Base-by-base conservation (phyloP, 495 filamentous ascomycete genomes). In the Hamigera avellanea region DNA sequence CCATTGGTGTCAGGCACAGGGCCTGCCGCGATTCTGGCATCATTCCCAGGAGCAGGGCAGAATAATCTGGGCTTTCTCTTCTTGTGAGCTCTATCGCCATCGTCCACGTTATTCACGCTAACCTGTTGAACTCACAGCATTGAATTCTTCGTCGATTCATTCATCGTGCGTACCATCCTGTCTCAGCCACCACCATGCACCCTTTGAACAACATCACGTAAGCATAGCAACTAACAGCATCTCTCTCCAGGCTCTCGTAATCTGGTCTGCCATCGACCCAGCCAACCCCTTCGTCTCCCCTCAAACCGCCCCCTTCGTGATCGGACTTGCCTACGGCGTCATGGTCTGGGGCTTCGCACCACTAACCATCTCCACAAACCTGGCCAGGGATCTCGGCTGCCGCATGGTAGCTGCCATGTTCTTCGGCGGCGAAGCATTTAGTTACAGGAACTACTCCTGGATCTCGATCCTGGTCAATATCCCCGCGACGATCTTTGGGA, bases 361-460 rank as follows among this genome's bases (percentile, higher is more conserved):
- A 33, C 53, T 64, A 15, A 61, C 59, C 34, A 69, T 73, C 48
- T 60, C 55, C 27, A 70, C 69, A 3, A 73, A 73, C 43, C 36
- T 68, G 14, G 69, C 69, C 36, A 50, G 69, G 41, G 69, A 72
- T 44, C 50, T 73, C 7, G 69, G 69, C 3, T 59, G 63, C 1
- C 56, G 69, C n/a, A 65, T 72, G 26, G 69, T 72, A 6, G 70
- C 67, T 6, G 70, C 70, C 9, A 72, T 74, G 32, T 72, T 68
- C 55, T 71, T 60, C 39, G 67, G 66, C 42, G 48, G 58, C 3
- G 66, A 72, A 32, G 60, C 57, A 1, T 72, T 71, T 34, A 42
- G 47, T 2, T 66, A 62, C 39, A 42, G 58, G 14, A 46, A 58
- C 23, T 72, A 72, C 40, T 41, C 52, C 14, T 62, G 69, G 53